phyloP scores from a whole-genome alignment of 164 flowering plant species.

The Liquidambar formosana region DNA sequence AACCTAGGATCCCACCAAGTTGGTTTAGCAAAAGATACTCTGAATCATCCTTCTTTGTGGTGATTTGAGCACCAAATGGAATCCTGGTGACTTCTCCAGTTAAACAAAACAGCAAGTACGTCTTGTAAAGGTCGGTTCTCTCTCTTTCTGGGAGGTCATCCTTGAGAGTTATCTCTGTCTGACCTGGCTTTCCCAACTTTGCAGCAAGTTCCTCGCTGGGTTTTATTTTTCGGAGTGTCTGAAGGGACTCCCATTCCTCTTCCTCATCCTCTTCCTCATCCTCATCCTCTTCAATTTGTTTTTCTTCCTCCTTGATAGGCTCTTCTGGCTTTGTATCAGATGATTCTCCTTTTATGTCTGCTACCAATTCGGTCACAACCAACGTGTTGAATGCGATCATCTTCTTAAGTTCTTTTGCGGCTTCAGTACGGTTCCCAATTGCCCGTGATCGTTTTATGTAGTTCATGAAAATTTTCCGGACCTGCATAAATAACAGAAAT shows the following conservation, averaged over 20 bases:
- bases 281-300: conserved; percentile 45
- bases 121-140: conserved; percentile 75
- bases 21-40: conserved; percentile 71
- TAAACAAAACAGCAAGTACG: conserved; percentile 72
- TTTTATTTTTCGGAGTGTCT: conserved; percentile 63
- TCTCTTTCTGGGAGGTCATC: conserved; percentile 86
- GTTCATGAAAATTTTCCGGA: conserved; percentile 62
- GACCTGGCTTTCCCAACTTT: conserved; percentile 59
- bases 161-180: conserved; percentile 82
- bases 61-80: conserved; percentile 70
- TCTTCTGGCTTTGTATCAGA: conserved; percentile 42
- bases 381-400: conserved; percentile 79
- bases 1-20: conserved; percentile 78
- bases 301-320: conserved; percentile 37
- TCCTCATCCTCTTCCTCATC: too few relatives aligned
- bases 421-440: conserved; percentile 61
- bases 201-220: conserved; percentile 54
- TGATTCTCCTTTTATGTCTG: conserved; percentile 90
- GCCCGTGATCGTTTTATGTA: conserved; percentile 67
- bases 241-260: conserved; percentile 81
- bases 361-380: conserved; percentile 80
- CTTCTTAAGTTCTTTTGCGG: conserved; percentile 86
- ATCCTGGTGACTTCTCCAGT: conserved; percentile 68
- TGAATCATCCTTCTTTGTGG: conserved; percentile 70
- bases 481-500: conserved; percentile 44